Evolutionary conservation across 78 protist genomes (phyloP).

Genomic region (Dictyostelium capitatum): DNA sequence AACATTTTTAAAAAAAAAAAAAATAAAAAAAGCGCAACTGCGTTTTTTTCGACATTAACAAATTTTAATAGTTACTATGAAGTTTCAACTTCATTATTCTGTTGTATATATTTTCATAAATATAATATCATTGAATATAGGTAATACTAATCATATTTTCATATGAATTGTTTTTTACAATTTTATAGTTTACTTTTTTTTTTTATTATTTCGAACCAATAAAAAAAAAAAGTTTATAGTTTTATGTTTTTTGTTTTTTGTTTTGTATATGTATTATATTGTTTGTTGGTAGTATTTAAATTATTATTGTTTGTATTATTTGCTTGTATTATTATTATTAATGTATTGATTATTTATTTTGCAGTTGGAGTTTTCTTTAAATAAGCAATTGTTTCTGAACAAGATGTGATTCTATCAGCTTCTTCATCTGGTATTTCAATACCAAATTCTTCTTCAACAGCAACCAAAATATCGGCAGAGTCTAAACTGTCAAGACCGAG

Average conservation of each 20-base stretch:
- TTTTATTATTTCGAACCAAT: too few relatives aligned
- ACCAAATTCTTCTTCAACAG: conserved; percentile 95
- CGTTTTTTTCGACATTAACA: too few relatives aligned
- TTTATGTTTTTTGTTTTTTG: background rate
- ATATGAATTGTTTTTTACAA: too few relatives aligned
- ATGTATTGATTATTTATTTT: conserved; percentile 79
- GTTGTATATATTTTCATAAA: too few relatives aligned
- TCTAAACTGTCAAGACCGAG: conserved; percentile 96
- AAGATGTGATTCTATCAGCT: conserved; percentile 88
- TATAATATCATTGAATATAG: too few relatives aligned
- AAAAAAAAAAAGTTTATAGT: background rate
- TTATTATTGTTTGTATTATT: background rate
- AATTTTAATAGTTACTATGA: too few relatives aligned
- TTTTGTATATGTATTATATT: background rate
- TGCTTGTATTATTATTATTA: conserved; percentile 1
- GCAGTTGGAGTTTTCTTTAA: conserved; percentile 89
- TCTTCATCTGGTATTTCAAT: conserved; percentile 95
- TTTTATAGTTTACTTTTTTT: too few relatives aligned
- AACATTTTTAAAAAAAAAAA: background rate
- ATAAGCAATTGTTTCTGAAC: conserved; percentile 86
- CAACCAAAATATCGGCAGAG: conserved; percentile 88
- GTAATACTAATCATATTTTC: too few relatives aligned
- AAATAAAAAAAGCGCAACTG: too few relatives aligned
- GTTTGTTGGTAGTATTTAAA: background rate
- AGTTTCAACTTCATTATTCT: too few relatives aligned